These are phyloP conservation scores for Metahyphopichia silvanorum DNA, from an alignment of 805 yeast species.

Conservation along the genomic window DNA sequence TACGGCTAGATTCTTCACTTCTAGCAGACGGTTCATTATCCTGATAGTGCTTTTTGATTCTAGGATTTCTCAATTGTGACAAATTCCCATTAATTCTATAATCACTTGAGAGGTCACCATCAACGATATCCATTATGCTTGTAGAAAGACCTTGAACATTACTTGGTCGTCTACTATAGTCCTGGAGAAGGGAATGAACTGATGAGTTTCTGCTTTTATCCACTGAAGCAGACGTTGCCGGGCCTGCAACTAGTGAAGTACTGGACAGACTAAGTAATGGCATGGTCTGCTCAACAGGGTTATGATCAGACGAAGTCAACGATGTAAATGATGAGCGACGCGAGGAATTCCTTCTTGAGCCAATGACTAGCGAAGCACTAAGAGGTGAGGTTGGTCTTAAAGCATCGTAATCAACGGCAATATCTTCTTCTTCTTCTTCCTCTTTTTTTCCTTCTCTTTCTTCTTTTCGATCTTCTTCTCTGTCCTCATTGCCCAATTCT, in stretches of 20 bases:
- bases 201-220: constrained; percentile 18
- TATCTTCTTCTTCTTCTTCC: constrained; percentile 3
- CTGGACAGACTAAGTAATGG: constrained; percentile 27
- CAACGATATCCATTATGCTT: constrained; percentile 21
- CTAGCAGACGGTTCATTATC: constrained; percentile 3
- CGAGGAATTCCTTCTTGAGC: constrained; percentile 8
- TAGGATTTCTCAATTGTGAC: constrained; percentile 20
- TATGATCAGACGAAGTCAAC: constrained; percentile 10
- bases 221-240: constrained; percentile 2
- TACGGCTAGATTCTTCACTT: constrained; percentile 1
- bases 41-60: constrained; percentile 26
- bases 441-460: background rate
- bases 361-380: background rate
- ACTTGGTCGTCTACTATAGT: constrained; percentile 15
- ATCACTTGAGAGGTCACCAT: constrained; percentile 22
- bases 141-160: constrained; percentile 11
- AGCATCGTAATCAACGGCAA: constrained; percentile 1
- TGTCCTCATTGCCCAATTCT: background rate
- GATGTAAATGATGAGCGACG: constrained; percentile 21
- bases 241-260: constrained; percentile 12
- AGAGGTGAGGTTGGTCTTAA: background rate
- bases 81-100: constrained; percentile 14
- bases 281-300: constrained; percentile 25
- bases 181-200: constrained; percentile 20
- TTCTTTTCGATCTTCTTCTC: background rate